Base-by-base conservation (phyloP, 164 flowering plant genomes). In the Tetrastigma voinierianum region DNA sequence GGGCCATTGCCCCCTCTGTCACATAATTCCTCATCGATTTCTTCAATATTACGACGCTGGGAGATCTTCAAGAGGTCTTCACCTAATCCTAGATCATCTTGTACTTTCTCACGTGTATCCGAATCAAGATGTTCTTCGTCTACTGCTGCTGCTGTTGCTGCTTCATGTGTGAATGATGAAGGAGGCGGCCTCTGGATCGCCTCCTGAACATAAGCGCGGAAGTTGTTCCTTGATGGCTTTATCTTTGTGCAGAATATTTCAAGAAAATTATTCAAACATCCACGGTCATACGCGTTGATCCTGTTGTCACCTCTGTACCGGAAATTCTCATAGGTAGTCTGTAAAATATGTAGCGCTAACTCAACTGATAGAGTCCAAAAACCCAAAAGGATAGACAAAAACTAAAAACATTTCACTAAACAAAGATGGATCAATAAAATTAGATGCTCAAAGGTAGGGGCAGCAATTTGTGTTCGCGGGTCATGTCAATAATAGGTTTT, bases 261-360 rank as follows among this genome's bases (percentile, higher is more conserved):
- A 0, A 75, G 55, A 69, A 90, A 90, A 61, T 94, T 94, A 66
- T 67, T 82, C 19, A 78, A 14, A 65, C 96, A 90, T 61, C 98
- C 97, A 16, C 76, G 82, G 64, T 87, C 67, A 70, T 82, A 83
- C 57, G 82, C 90, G 71, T 89, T 90, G 58, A 73, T 65, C 80
- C 92, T 80, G 80, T 71, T 84, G 72, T 90, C 95, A 65, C 86
- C 80, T 83, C 90, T 85, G 75, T 88, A 86, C 51, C 98, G 85
- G 69, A 88, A 90, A 70, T 94, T 94, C 68, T 94, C 97, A 52
- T 88, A 90, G 20, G 97, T 91, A 16, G 97, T 94, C 98, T 94
- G 85, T 24, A 66, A 69, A 64, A 62, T 15, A 51, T 40, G 25
- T 8, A 23, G 44, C 44, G 23, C 9, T 16, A 14, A 32, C 40